Conservation (phyloP, 805 yeast species). For the Ogataea pini region DNA sequence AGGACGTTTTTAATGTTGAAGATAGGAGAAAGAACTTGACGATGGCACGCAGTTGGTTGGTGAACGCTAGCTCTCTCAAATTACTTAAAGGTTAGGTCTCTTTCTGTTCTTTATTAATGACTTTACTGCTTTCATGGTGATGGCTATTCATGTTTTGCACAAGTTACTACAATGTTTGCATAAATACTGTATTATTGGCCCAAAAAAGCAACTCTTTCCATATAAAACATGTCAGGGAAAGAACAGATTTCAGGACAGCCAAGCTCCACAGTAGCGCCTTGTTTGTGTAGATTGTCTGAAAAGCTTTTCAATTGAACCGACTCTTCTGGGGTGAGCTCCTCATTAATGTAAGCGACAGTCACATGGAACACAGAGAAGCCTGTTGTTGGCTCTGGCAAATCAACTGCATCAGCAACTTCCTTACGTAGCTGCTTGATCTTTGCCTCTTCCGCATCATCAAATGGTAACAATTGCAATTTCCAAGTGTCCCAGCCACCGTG, state of each 20-base stretch:
- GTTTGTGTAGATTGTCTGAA: conserved; percentile 13
- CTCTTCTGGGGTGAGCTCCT: conserved; percentile 18
- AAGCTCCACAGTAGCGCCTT: conserved; percentile 11
- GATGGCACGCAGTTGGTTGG: too few species aligned
- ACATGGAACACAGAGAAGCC: conserved; percentile 18
- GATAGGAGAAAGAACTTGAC: too few species aligned
- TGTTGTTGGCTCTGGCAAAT: conserved; percentile 7
- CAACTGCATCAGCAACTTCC: conserved; percentile 13
- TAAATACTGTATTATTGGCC: conserved; percentile 9
- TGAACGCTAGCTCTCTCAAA: not conserved
- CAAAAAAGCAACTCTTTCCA: conserved; percentile 15
- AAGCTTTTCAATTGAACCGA: conserved; percentile 14
- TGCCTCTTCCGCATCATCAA: conserved; percentile 12
- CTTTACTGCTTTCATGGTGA: too few species aligned
- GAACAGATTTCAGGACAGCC: conserved; percentile 22
- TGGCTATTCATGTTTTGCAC: too few species aligned
- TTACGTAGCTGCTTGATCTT: conserved; percentile 13
- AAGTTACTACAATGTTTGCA: too few species aligned
- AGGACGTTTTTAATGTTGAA: too few species aligned
- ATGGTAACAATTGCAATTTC: conserved; percentile 19
- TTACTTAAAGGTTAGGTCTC: not conserved
- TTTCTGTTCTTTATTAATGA: not conserved
- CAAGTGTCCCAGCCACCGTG: conserved; percentile 23
- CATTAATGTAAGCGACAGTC: conserved; percentile 21
- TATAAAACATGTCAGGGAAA: conserved; percentile 23